phyloP scores from a whole-genome alignment of 2,329 filamentous ascomycete species.

The Colletotrichum agaves region DNA sequence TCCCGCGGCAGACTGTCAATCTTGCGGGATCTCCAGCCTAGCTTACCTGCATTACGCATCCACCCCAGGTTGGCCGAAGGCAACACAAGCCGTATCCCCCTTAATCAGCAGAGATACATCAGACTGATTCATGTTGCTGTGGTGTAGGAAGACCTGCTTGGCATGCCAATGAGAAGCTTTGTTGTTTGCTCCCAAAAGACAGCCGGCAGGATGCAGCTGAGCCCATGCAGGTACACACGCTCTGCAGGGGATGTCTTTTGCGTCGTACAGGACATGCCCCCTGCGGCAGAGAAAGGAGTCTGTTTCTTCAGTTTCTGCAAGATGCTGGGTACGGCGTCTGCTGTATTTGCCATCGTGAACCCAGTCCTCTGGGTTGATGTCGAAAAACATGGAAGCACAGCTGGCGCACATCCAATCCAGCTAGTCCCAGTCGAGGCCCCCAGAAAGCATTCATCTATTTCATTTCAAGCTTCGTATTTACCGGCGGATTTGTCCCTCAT shows the following conservation, averaged over 20 bases:
- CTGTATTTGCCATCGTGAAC: background rate
- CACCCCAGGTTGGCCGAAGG: background rate
- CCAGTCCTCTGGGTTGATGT: background rate
- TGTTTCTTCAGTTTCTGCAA: background rate
- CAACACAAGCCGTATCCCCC: background rate
- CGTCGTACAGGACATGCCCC: background rate
- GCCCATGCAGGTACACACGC: conserved; percentile 25
- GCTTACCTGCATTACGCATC: background rate
- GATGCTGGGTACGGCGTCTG: background rate
- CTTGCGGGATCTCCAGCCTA: conserved; percentile 9
- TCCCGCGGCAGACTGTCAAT: conserved; percentile 10
- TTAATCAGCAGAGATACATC: background rate
- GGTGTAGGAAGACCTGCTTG: background rate
- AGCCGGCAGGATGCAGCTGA: conserved; percentile 25
- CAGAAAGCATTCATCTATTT: too few species aligned
- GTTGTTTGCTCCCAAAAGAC: background rate
- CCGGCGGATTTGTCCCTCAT: background rate
- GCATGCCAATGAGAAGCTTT: background rate
- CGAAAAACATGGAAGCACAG: background rate
- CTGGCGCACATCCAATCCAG: background rate
- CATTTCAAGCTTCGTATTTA: too few species aligned
- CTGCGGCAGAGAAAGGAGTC: background rate
- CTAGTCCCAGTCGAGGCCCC: too few species aligned
- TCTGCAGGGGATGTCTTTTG: background rate
- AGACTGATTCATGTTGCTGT: background rate